Conservation (phyloP, 306 rosid species). For the Senna siamea region DNA sequence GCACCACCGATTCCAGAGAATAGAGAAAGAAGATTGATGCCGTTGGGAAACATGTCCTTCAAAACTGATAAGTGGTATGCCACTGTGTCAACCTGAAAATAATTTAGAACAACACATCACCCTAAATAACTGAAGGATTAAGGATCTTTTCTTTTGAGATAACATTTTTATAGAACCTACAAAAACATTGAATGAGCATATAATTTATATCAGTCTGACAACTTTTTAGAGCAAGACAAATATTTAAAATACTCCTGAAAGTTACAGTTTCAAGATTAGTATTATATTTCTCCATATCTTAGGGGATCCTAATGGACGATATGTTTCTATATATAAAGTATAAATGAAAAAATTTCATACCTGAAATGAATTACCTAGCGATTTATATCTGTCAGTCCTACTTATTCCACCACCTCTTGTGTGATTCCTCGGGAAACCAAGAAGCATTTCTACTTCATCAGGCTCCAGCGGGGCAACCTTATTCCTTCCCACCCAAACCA, state of each 20-base stretch:
- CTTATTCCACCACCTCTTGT: constrained; percentile 99
- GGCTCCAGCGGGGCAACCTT: constrained; percentile 95
- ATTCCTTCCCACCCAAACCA: constrained; percentile 97
- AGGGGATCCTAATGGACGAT: background rate
- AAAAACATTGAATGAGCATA: constrained; percentile 9
- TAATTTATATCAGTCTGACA: constrained; percentile 14
- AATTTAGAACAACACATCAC: background rate
- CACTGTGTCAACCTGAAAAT: constrained; percentile 88
- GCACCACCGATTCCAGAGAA: constrained; percentile 98
- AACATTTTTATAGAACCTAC: background rate
- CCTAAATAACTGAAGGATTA: background rate
- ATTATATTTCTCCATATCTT: constrained; percentile 1
- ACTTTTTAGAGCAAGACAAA: background rate
- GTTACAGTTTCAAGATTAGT: background rate
- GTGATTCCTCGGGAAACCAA: constrained; percentile 94
- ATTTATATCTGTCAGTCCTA: constrained; percentile 88
- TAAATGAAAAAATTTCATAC: constrained; percentile 44
- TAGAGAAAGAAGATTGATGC: constrained; percentile 89
- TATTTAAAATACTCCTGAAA: background rate
- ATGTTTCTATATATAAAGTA: background rate
- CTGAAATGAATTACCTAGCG: constrained; percentile 98
- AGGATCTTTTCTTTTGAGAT: constrained; percentile 3
- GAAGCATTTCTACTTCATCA: constrained; percentile 83
- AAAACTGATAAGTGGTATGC: constrained; percentile 88
- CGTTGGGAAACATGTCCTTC: constrained; percentile 76